Percentiles rank a stretch among this genome's conserved stretches.
These are phyloP conservation scores for Coccomyxa sp. DNA, from an alignment of 139 green algal genomes.

Conservation along the genomic window DNA sequence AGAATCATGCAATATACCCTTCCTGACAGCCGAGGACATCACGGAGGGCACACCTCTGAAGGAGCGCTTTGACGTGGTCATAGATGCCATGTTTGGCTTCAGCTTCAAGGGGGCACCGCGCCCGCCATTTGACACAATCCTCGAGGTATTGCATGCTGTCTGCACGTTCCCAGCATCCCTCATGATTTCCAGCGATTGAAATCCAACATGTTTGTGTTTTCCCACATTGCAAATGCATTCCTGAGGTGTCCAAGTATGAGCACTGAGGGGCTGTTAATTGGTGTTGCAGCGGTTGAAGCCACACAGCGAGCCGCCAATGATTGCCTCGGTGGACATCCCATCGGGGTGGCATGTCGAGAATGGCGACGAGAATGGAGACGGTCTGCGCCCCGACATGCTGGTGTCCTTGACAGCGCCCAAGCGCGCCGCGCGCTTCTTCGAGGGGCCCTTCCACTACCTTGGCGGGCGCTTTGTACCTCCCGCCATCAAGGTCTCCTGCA, in stretches of 20 bases:
- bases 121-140: conserved; percentile 83
- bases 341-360: conserved; percentile 68
- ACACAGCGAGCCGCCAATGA: conserved; percentile 17
- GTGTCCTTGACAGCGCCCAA: conserved; percentile 95
- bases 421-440: conserved; percentile 65
- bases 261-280: not conserved
- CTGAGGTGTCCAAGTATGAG: not conserved
- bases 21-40: conserved; percentile 57
- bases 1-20: conserved; percentile 52
- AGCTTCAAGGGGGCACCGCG: conserved; percentile 85
- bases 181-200: not conserved
- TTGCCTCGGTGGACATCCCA: conserved; percentile 75
- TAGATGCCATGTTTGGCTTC: conserved; percentile 98
- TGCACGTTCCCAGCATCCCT: not conserved
- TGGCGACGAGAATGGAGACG: conserved; percentile 39
- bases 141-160: conserved; percentile 40
- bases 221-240: not conserved
- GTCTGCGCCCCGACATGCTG: conserved; percentile 80
- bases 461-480: conserved; percentile 92
- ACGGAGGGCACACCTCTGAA: not conserved
- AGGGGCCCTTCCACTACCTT: conserved; percentile 87
- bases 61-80: conserved; percentile 59
- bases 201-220: not conserved
- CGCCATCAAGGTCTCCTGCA: conserved; percentile 36
- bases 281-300: conserved; percentile 51